Evolutionary conservation across 345 rosid species (phyloP), one percentile per base, ranked within the genome.

Genomic region (Clausena lansium): DNA sequence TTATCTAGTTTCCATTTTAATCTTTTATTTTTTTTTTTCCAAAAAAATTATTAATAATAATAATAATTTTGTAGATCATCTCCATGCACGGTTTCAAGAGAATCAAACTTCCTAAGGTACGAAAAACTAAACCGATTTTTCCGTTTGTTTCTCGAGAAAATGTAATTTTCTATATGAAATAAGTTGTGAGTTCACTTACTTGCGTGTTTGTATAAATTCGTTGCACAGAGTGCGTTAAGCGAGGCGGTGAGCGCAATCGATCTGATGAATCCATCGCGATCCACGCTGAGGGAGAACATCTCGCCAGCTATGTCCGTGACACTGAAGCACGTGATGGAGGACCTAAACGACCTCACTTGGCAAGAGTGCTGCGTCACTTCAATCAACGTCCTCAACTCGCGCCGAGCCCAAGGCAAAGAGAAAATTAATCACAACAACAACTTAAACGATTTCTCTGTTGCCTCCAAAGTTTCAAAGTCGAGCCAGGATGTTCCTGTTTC

Each of bases 311-410:
- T 83, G 6, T 62, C 50, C 57, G 47, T 80, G 38, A 47, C 75
- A 27, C 58, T 81, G n/a, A 77, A 81, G 22, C 87, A 88, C 11
- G 70, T 81, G 30, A 67, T 83, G 36, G 79, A 58, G 1, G 87
- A 86, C 71, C 80, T 89, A 20, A 65, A 84, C 59, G 77, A 74
- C 13, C 85, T 89, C 60, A 62, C 73, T 14, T 87, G 91, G 91
- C 83, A 81, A 71, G 93, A 89, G 74, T 89, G 89, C 74, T 72
- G 86, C 83, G 78, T 85, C 79, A 87, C 86, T 69, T 79, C 88
- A 11, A 35, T 87, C 76, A 76, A 82, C 64, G 76, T 81, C 41
- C 32, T 86, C 0, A 71, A 41, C 71, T 67, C 78, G 52, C 7
- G 73, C 64, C 74, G 72, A 59, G 75, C 39, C 67, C 19, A 33